phyloP scores from a whole-genome alignment of 805 yeast genomes.

The Ogataea pilisensis region DNA sequence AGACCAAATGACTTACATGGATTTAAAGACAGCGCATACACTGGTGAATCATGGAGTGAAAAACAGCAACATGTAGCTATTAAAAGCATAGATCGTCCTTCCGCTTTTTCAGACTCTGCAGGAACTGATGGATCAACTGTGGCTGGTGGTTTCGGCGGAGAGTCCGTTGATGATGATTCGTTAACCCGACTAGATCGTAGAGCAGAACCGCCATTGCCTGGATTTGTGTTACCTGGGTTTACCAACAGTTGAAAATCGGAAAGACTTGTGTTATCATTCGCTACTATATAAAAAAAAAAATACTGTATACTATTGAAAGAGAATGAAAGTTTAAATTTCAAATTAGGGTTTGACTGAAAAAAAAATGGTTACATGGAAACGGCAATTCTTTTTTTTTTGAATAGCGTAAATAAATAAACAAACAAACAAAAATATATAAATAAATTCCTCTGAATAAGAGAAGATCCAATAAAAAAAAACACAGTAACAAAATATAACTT shows the following conservation, averaged over 20 bases:
- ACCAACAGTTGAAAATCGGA: background rate
- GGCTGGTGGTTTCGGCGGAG: conserved; percentile 3
- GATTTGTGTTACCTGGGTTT: conserved; percentile 18
- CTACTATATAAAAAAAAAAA: too few species aligned
- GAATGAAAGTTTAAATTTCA: too few species aligned
- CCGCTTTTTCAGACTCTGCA: background rate
- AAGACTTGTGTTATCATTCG: too few species aligned
- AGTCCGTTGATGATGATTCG: background rate
- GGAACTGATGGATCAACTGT: background rate
- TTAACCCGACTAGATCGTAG: background rate
- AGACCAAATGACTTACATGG: conserved; percentile 85
- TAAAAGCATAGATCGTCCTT: conserved; percentile 5
- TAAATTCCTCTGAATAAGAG: background rate
- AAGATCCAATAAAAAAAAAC: background rate
- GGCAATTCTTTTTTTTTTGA: background rate
- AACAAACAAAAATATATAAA: background rate
- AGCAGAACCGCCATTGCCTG: conserved; percentile 8
- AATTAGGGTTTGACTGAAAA: too few species aligned
- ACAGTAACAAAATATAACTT: background rate
- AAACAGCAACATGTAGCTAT: conserved; percentile 19
- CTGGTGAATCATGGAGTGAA: conserved; percentile 34
- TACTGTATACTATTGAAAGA: background rate
- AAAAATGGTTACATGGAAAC: too few species aligned
- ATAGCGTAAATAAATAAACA: conserved; percentile 15
- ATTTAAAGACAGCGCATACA: conserved; percentile 77